Percentiles rank a stretch among this genome's conserved stretches.
phyloP scores from a whole-genome alignment of 306 rosid genomes.

The Dicorynia guianensis region DNA sequence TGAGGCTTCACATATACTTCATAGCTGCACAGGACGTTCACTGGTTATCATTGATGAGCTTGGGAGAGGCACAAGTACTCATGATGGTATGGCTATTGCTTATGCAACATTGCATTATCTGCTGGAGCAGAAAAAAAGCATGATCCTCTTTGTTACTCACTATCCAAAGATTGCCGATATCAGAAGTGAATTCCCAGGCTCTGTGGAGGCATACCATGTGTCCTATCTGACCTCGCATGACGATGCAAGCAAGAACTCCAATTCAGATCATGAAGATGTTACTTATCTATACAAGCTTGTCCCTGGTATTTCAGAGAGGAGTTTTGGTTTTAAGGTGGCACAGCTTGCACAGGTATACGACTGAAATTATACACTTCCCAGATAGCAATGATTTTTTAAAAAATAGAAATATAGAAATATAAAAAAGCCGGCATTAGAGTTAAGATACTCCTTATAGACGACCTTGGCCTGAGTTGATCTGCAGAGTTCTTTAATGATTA shows the following conservation, averaged over 20 bases:
- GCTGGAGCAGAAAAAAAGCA: constrained; percentile 68
- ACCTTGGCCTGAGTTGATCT: constrained; percentile 21
- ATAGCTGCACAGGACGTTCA: constrained; percentile 68
- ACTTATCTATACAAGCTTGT: constrained; percentile 90
- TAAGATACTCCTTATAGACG: background rate
- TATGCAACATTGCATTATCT: constrained; percentile 85
- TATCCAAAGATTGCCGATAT: constrained; percentile 81
- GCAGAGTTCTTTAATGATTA: constrained; percentile 13
- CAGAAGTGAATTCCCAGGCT: constrained; percentile 70
- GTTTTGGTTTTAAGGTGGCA: constrained; percentile 95
- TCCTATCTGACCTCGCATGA: constrained; percentile 78
- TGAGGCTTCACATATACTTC: constrained; percentile 83
- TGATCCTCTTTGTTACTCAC: constrained; percentile 94
- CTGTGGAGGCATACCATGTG: constrained; percentile 82
- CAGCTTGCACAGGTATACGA: constrained; percentile 89
- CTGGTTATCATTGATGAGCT: constrained; percentile 93
- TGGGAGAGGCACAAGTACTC: constrained; percentile 98
- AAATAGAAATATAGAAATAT: no score
- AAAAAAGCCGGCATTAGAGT: no score
- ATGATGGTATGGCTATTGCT: constrained; percentile 93
- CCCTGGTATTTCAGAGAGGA: constrained; percentile 79
- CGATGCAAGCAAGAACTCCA: constrained; percentile 33
- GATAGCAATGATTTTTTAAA: background rate
- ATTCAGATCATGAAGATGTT: constrained; percentile 62
- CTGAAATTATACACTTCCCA: constrained; percentile 3